These are phyloP conservation scores for Funneliformis caledonium DNA, from an alignment of 371 early-diverging fungal genomes.

Conservation along the genomic window DNA sequence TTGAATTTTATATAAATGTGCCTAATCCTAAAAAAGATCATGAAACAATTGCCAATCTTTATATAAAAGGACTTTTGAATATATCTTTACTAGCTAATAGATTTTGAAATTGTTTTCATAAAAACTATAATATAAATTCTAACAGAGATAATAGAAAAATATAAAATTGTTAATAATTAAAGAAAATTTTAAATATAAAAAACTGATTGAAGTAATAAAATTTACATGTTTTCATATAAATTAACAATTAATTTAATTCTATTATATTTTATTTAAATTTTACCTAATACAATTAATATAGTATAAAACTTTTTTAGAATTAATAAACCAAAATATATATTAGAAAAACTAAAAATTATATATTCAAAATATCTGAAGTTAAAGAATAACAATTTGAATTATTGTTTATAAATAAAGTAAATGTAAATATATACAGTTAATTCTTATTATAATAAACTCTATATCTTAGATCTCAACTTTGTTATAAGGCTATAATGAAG, in stretches of 20 bases:
- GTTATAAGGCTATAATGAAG: no score
- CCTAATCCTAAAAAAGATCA: not conserved
- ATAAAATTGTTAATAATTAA: not conserved
- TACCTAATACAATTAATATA: not conserved
- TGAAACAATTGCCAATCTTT: not conserved
- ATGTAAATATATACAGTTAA: no score
- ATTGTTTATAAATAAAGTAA: no score
- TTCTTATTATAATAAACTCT: no score
- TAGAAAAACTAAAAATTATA: not conserved
- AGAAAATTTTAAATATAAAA: not conserved
- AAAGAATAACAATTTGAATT: not conserved
- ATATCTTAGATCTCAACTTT: no score
- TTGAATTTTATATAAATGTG: not conserved
- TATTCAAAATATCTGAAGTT: not conserved
- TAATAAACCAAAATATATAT: not conserved
- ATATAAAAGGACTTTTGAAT: conserved; percentile 1
- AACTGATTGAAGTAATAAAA: not conserved
- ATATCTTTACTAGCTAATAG: not conserved
- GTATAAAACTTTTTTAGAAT: not conserved
- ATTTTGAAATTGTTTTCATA: not conserved
- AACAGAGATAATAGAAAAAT: not conserved
- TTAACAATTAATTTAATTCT: not conserved
- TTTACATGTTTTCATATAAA: not conserved
- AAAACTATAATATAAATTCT: not conserved
- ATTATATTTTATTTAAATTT: not conserved